Evolutionary conservation across 179 eudicot genomes (phyloP).

Genomic region (Pouteria campechiana): DNA sequence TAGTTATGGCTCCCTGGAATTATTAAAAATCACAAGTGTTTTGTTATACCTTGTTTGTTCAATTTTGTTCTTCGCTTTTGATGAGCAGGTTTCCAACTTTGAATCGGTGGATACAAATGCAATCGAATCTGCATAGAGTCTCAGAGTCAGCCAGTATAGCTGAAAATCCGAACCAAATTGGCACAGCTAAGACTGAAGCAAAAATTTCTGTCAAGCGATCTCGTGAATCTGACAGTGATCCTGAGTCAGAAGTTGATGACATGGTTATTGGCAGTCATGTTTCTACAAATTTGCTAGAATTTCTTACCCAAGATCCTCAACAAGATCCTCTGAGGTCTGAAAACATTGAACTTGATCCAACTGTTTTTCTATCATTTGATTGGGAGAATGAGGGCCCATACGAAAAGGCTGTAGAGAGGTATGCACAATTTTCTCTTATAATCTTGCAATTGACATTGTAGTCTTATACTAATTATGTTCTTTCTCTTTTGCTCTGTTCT

Average conservation of each 20-base stretch:
- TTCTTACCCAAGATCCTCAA: conserved; percentile 21
- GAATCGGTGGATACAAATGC: conserved; percentile 99
- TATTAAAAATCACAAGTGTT: no score
- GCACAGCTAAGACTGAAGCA: conserved; percentile 20
- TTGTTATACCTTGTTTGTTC: not conserved
- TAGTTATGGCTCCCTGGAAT: no score
- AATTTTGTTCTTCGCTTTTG: conserved; percentile 7
- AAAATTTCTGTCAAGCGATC: conserved; percentile 56
- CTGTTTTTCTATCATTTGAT: conserved; percentile 73
- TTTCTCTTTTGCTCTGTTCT: no score
- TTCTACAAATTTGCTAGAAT: conserved; percentile 27
- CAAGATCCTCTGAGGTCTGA: conserved; percentile 38
- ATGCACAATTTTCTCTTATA: conserved; percentile 6
- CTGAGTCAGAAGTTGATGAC: conserved; percentile 77
- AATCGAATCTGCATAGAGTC: conserved; percentile 89
- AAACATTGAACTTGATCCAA: conserved; percentile 37
- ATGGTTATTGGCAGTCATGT: conserved; percentile 23
- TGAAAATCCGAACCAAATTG: conserved; percentile 34
- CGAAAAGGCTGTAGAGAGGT: conserved; percentile 89
- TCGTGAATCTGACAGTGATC: conserved; percentile 68
- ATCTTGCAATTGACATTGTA: no score
- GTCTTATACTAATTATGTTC: no score
- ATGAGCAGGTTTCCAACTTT: conserved; percentile 85
- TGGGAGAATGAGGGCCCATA: conserved; percentile 98
- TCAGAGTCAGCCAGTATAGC: conserved; percentile 66